Percentiles rank a stretch among this genome's conserved stretches.
Evolutionary conservation across 208 protist species (phyloP).

Genomic region (Blastocrithidia nonstop): DNA sequence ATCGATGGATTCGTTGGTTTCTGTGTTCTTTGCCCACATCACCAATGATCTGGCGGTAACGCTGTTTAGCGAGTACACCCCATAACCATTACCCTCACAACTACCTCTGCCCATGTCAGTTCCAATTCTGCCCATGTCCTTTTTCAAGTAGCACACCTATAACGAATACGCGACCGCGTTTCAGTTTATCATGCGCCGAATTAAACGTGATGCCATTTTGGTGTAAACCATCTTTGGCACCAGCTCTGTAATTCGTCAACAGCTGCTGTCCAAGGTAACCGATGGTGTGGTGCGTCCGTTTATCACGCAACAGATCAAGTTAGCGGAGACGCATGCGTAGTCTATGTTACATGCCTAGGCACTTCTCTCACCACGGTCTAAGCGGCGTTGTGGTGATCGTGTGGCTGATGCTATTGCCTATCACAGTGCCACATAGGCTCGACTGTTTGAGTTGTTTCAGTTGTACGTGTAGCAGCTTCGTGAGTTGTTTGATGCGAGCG

Average conservation of each 20-base stretch:
- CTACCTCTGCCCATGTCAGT: slow-evolving; percentile 13
- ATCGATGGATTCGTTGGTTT: slow-evolving; percentile 47
- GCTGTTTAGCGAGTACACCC: slow-evolving; percentile 55
- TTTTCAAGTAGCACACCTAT: slow-evolving; percentile 37
- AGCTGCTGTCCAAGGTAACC: slow-evolving; percentile 56
- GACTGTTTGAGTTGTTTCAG: slow-evolving; percentile 54
- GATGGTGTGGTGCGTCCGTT: slow-evolving; percentile 71
- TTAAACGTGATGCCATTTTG: slow-evolving; percentile 55
- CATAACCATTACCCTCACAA: slow-evolving; percentile 34
- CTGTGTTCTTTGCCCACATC: slow-evolving; percentile 45
- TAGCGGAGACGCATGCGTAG: slow-evolving; percentile 37
- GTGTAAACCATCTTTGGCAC: slow-evolving; percentile 76
- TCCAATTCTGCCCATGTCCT: slow-evolving; percentile 42
- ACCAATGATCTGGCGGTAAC: slow-evolving; percentile 57
- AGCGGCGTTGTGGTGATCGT: slow-evolving; percentile 21
- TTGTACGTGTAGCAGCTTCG: slow-evolving; percentile 41
- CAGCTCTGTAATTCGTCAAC: slow-evolving; percentile 53
- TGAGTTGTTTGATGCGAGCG: slow-evolving; percentile 21
- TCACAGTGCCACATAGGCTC: slow-evolving; percentile 35
- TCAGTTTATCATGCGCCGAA: slow-evolving; percentile 44
- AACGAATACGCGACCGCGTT: slow-evolving; percentile 36
- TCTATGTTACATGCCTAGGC: slow-evolving; percentile 37
- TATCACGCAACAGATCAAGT: slow-evolving; percentile 60
- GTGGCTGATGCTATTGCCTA: slow-evolving; percentile 73
- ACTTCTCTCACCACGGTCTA: slow-evolving; percentile 42